phyloP scores from a whole-genome alignment of 176 grass and related monocot species.

The Eremochloa ophiuroides region DNA sequence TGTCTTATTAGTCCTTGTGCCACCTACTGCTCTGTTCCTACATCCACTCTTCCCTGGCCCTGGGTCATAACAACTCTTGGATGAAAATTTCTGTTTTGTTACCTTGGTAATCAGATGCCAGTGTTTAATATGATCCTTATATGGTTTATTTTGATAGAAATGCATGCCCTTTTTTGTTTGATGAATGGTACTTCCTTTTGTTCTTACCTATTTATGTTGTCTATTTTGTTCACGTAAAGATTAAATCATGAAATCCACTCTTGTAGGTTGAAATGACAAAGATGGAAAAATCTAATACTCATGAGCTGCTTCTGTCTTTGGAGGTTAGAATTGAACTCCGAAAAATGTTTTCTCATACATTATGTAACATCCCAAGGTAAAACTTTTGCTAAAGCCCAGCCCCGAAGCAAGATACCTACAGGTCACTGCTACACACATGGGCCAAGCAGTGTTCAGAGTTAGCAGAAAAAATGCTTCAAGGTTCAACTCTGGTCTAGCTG shows the following conservation, averaged over 20 bases:
- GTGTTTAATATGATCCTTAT: background rate
- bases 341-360: background rate
- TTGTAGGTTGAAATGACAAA: background rate
- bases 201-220: background rate
- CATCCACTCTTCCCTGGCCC: background rate
- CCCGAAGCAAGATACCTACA: background rate
- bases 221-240: background rate
- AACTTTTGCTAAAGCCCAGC: background rate
- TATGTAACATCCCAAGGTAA: background rate
- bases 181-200: background rate
- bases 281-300: background rate
- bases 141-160: background rate
- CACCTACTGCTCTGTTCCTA: too few relatives aligned
- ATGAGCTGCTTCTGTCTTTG: conserved; percentile 23
- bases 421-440: background rate
- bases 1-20: too few relatives aligned
- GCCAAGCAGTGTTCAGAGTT: background rate
- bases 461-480: background rate
- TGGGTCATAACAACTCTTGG: background rate
- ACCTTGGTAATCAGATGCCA: background rate
- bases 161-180: background rate
- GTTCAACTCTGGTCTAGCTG: background rate
- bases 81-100: background rate
- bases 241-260: background rate
- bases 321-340: conserved; percentile 30